Evolutionary conservation across 2,329 filamentous ascomycete genomes (phyloP).

Genomic region (Clarireedia paspali): DNA sequence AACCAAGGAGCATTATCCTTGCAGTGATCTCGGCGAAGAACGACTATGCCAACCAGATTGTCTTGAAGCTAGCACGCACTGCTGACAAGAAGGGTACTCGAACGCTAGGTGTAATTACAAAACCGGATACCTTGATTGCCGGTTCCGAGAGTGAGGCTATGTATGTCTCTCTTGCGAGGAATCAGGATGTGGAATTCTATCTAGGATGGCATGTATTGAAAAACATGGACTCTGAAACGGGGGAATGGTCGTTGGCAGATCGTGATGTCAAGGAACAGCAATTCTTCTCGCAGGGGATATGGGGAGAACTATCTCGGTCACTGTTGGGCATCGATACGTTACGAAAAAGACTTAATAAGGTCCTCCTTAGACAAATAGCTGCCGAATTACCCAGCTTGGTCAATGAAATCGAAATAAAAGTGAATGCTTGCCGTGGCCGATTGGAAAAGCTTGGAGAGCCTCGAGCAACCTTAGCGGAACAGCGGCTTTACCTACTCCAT

Average conservation of each 20-base stretch:
- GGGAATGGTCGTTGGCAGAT: slow-evolving; percentile 19
- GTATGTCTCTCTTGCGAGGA: slow-evolving; percentile 37
- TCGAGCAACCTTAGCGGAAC: slow-evolving; percentile 38
- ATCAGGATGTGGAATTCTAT: slow-evolving; percentile 38
- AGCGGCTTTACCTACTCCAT: slow-evolving; percentile 40
- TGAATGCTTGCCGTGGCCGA: slow-evolving; percentile 28
- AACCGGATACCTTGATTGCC: slow-evolving; percentile 42
- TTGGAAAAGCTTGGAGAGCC: slow-evolving; percentile 42
- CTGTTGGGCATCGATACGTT: slow-evolving; percentile 42
- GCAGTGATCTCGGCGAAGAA: slow-evolving; percentile 49
- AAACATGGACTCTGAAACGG: slow-evolving; percentile 36
- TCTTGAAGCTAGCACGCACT: slow-evolving; percentile 41
- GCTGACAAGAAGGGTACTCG: slow-evolving; percentile 31
- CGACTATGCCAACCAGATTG: slow-evolving; percentile 53
- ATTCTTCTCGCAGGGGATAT: slow-evolving; percentile 39
- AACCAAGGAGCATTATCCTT: slow-evolving; percentile 45
- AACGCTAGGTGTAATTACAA: slow-evolving; percentile 46
- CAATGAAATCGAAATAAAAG: slow-evolving; percentile 34
- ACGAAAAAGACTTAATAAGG: slow-evolving; percentile 39
- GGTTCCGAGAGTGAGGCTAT: slow-evolving; percentile 35
- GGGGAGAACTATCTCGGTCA: slow-evolving; percentile 30
- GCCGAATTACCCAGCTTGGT: slow-evolving; percentile 39
- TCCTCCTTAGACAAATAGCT: slow-evolving; percentile 42
- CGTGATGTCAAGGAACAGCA: slow-evolving; percentile 34
- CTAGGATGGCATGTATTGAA: slow-evolving; percentile 48